phyloP scores from a whole-genome alignment of 352 stramenopile species.

The Elongisporangium anandrum region DNA sequence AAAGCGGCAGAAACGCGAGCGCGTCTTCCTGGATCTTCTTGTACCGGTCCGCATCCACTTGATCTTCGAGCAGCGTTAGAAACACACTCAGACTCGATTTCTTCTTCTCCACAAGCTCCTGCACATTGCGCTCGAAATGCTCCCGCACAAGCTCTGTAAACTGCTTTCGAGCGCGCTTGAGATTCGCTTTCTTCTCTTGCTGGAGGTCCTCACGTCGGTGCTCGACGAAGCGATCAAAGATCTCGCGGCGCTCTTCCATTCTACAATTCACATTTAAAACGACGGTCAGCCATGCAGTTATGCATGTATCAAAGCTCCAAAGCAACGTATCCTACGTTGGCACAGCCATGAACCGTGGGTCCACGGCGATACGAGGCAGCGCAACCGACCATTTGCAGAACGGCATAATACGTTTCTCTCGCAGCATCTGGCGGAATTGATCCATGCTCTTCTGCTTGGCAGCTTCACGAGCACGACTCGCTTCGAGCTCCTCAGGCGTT shows the following conservation, averaged over 20 bases:
- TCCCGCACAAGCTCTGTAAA: conserved; percentile 41
- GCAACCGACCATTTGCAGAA: conserved; percentile 81
- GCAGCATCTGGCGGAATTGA: conserved; percentile 65
- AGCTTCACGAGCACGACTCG: conserved; percentile 18
- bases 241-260: conserved; percentile 74
- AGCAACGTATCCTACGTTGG: conserved; percentile 23
- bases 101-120: conserved; percentile 29
- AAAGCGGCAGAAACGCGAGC: conserved; percentile 30
- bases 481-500: conserved; percentile 30
- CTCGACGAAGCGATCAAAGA: conserved; percentile 79
- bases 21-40: conserved; percentile 35
- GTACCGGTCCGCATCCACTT: conserved; percentile 21
- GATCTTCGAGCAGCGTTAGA: conserved; percentile 40
- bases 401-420: conserved; percentile 84
- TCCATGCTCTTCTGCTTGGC: conserved; percentile 48
- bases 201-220: conserved; percentile 74
- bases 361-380: conserved; percentile 63
- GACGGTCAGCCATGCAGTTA: conserved; percentile 3
- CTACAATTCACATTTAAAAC: conserved; percentile 16
- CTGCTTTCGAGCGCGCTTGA: conserved; percentile 55
- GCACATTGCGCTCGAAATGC: conserved; percentile 27
- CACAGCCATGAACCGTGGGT: conserved; percentile 68
- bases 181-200: conserved; percentile 67
- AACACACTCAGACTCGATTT: conserved; percentile 55
- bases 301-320: background rate